Conservation (phyloP, 176 grass and related monocot genomes). For the Eleusine indica region DNA sequence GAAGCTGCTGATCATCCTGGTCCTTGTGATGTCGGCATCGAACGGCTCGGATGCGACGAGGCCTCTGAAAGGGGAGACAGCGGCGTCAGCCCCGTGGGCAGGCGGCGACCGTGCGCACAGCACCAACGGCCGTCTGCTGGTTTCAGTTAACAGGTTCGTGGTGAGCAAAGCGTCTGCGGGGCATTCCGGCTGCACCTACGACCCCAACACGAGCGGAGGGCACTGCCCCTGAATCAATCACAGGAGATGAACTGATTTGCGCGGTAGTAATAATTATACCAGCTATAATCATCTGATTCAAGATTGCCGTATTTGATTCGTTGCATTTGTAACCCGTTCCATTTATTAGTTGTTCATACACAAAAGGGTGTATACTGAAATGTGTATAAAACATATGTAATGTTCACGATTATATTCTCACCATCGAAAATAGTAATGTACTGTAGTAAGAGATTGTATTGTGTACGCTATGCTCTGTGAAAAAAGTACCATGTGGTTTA, state of each 20-base stretch:
- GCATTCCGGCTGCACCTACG: constrained; percentile 29
- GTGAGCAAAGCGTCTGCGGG: constrained; percentile 3
- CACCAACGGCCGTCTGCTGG: not conserved
- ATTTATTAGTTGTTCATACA: no score
- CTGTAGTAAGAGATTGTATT: not conserved
- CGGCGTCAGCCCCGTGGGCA: not conserved
- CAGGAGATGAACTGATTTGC: not conserved
- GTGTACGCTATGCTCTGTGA: not conserved
- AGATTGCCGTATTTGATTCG: not conserved
- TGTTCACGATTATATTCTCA: no score
- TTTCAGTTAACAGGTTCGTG: not conserved
- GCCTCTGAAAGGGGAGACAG: not conserved
- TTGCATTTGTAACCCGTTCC: not conserved
- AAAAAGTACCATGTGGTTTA: not conserved
- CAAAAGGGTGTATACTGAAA: not conserved
- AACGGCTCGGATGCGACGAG: constrained; percentile 15
- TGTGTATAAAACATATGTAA: not conserved
- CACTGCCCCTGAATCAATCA: not conserved
- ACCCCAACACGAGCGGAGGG: not conserved
- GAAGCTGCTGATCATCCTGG: constrained; percentile 7
- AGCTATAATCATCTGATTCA: not conserved
- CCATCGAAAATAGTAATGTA: no score
- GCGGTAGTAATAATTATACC: not conserved
- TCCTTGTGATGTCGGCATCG: not conserved
- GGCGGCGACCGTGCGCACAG: not conserved